Base-by-base conservation (phyloP, 306 rosid genomes). In the Bauhinia variegata region DNA sequence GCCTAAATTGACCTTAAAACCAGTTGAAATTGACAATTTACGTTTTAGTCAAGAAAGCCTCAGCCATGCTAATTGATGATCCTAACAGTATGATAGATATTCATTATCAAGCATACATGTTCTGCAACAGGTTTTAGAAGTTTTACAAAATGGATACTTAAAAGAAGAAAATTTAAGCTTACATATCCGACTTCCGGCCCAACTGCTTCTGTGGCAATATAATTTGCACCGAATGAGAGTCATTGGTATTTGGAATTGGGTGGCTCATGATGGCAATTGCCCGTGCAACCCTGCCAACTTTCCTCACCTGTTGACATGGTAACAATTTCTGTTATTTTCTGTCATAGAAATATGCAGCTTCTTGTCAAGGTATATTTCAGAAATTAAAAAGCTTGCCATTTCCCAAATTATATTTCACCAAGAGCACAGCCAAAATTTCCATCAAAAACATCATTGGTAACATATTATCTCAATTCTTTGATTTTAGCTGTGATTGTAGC, bases 171-270 rank as follows among this genome's bases (percentile, higher is more conserved):
- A 54, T 14, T 43, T 31, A 41, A 85, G 81, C 96, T 87, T 84
- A 93, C 98, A 93, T 93, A 86, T 93, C 98, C n/a, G 98, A 93
- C 76, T 76, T 81, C 44, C 98, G 93, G 50, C 97, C 97, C 85
- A 93, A 73, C 81, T 93, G 98, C 79, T 89, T 93, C 80, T 93
- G 98, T 5, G 98, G 98, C 60, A 93, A 78, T 84, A 93, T 93
- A 72, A 93, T 85, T 84, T 93, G 98, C 78, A 83, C 97, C 0
- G 98, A 93, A 37, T 78, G 97, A 65, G 85, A 89, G 32, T 93
- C 96, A 75, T 63, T 79, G 65, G 98, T 88, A 88, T 67, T 86
- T 54, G 98, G 97, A 44, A 93, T 93, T 5, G 97, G 93, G 80
- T 89, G 98, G 82, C 83, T 89, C 98, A 93, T 89, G 52, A 93